Evolutionary conservation across 73 alveolate genomes (phyloP).

Genomic region (Paramecium primaurelia): DNA sequence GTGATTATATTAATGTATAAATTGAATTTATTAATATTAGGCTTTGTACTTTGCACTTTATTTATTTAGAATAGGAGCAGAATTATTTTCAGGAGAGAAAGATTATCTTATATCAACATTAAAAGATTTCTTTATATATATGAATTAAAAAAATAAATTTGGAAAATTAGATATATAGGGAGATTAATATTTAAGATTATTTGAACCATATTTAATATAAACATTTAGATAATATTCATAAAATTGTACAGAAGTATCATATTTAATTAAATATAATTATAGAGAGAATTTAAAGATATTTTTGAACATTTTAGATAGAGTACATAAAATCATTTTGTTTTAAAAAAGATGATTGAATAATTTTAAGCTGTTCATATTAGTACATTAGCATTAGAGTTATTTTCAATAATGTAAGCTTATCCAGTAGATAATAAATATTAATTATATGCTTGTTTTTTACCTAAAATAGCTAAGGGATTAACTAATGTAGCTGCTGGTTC

Average conservation of each 20-base stretch:
- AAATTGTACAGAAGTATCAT: constrained; percentile 48
- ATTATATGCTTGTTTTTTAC: constrained; percentile 53
- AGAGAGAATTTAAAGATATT: constrained; percentile 57
- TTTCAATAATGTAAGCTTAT: constrained; percentile 50
- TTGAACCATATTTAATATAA: constrained; percentile 67
- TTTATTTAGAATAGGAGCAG: constrained; percentile 58
- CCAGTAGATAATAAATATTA: constrained; percentile 31
- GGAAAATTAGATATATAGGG: constrained; percentile 61
- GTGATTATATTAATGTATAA: constrained; percentile 52
- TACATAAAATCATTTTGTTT: constrained; percentile 41
- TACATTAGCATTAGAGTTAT: constrained; percentile 38
- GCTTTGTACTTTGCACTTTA: constrained; percentile 44
- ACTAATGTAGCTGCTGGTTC: constrained; percentile 1
- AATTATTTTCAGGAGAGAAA: constrained; percentile 56
- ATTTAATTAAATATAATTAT: background rate
- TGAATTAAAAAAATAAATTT: constrained; percentile 50
- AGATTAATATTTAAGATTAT: constrained; percentile 71
- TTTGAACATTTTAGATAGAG: constrained; percentile 45
- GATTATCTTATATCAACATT: constrained; percentile 25
- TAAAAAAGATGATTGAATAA: constrained; percentile 19
- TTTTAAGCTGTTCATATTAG: constrained; percentile 48
- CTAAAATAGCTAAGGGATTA: constrained; percentile 53
- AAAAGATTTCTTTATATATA: constrained; percentile 49
- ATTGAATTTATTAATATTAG: background rate
- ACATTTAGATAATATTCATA: constrained; percentile 50